Base-by-base conservation (phyloP, 1,139 yeast species). In the Insectozyma bohioensis region DNA sequence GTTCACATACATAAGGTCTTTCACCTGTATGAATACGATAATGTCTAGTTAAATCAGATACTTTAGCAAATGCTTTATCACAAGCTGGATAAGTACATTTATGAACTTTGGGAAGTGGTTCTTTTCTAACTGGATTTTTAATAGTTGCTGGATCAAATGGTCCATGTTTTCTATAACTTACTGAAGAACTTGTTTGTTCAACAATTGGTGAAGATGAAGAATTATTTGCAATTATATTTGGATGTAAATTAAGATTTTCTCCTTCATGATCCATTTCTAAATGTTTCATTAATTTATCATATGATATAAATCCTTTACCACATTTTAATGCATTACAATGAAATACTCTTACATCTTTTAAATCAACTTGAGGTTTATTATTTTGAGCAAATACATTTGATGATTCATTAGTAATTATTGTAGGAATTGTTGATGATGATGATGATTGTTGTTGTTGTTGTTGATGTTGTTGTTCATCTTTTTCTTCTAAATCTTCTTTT, bases 21-120 rank as follows among this genome's bases (percentile, higher is more conserved):
- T 54, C 61, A 16, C 59, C 63, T 6, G 61, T 48, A 34, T 55
- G 61, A 26, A 50, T 46, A 13, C 59, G 39, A 13, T 35, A 33
- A 32, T 55, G 61, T 30, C 61, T 44, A 7, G 48, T 49, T 37
- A 54, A 47, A 36, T 55, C 61, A 17, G 52, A 46, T 5, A 40
- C 35, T 30, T 55, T 55, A 16, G 46, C 47, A 39, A 54, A 55
- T 29, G 49, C 35, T 36, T 43, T 47, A 11, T 34, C 37, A 32
- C 59, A 54, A 6, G 43, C 48, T 21, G 33, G 40, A 17, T 33
- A 26, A 18, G 41, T 35, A 36, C 59, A 54, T 12, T 36, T 28
- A 30, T 53, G 56, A 12, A 41, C 35, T 30, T 48, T 52, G n/a
- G 46, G 44, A 10, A 40, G 33, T 11, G 27, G 26, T 9, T 45